phyloP scores from a whole-genome alignment of 805 yeast genomes.

The Saccharomyces paradoxus region DNA sequence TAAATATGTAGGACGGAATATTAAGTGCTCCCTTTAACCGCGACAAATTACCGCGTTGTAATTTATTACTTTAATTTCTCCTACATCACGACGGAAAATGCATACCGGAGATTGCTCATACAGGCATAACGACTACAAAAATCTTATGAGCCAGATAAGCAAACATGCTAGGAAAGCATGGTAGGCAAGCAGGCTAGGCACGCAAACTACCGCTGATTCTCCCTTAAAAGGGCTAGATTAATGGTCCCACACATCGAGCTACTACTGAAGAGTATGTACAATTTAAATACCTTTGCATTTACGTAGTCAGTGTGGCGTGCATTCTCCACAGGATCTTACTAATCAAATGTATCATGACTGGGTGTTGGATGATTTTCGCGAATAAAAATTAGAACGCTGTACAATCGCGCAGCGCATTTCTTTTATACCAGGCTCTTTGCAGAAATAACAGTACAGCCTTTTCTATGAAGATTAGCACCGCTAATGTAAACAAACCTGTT shows the following conservation, averaged over 20 bases:
- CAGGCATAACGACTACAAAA: neutral
- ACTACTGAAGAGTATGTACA: neutral
- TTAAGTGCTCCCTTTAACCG: neutral
- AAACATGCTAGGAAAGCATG: neutral
- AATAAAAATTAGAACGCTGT: neutral
- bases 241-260: neutral
- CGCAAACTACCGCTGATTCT: neutral
- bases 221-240: neutral
- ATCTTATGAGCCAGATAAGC: neutral
- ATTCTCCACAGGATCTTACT: neutral
- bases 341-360: neutral
- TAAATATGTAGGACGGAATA: neutral
- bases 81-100: neutral
- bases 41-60: neutral
- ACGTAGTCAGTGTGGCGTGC: neutral
- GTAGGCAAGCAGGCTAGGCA: neutral
- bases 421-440: neutral
- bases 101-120: neutral
- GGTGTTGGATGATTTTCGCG: neutral
- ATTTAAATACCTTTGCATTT: neutral
- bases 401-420: neutral
- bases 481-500: neutral
- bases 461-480: neutral
- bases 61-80: too few relatives aligned
- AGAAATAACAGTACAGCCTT: neutral